Base-by-base conservation (phyloP, 495 filamentous ascomycete genomes). In the Podospora anserina region DNA sequence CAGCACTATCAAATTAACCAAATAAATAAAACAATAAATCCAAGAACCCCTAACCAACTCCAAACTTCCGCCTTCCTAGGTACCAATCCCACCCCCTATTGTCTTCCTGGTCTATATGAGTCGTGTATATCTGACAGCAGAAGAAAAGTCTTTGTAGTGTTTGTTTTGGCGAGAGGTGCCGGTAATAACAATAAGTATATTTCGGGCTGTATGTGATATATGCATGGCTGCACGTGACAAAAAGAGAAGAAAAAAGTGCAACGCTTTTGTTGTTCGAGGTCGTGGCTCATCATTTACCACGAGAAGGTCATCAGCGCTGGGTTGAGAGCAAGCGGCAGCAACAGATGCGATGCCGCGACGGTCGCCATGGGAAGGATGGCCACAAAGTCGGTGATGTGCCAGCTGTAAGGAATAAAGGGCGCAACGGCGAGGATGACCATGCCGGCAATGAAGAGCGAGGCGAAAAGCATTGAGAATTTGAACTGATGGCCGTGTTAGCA, bases 221-320 rank as follows among this genome's bases (percentile, higher is more conserved):
- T 59, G 54, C 15, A 59, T 23, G 56, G 56, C 26, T 20, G 26
- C 56, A 32, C 32, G 60, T 34, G 60, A 62, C 27, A 62, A 9
- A 62, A 28, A 62, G 3, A 53, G 57, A 61, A 67, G 27, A 62
- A 62, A 28, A 30, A 26, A 16, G 19, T 26, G 60, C 27, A 27
- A 32, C 26, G 27, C 5, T 62, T 62, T 55, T 56, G 4, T 64
- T 63, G 11, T 20, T 63, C 28, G 23, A 39, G 23, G 20, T 63
- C 19, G 19, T 23, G 18, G 54, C 61, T 55, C 23, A 61, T 27
- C 23, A n/a, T 32, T 78, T 82, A 92, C 87, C 88, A 92, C 49
- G 89, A 90, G 78, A 93, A 93, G 3, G 89, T 91, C 90, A 93
- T 93, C 72, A 93, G 79, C 30, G 90, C 90, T 3, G 91, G 91